These are phyloP conservation scores for Botrytis galanthina DNA, from an alignment of 2,329 filamentous ascomycete species.

Conservation along the genomic window DNA sequence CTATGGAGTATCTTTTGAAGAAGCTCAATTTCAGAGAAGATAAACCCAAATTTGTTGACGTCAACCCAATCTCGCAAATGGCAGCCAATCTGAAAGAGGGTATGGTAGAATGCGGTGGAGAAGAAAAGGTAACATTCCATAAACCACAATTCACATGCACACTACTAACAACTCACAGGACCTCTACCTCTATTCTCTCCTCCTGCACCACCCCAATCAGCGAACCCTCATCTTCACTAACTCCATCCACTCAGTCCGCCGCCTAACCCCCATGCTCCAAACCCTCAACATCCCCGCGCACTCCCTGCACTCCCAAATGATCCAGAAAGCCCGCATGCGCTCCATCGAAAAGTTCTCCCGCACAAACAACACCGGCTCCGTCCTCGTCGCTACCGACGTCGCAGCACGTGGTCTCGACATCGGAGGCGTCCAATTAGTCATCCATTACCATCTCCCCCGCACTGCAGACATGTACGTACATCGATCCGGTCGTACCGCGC, in stretches of 20 bases:
- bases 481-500: slow-evolving; percentile 88
- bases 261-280: slow-evolving; percentile 79
- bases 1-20: slow-evolving; percentile 88
- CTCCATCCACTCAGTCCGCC: slow-evolving; percentile 87
- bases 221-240: slow-evolving; percentile 93
- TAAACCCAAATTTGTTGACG: slow-evolving; percentile 86
- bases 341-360: slow-evolving; percentile 86
- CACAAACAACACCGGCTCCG: slow-evolving; percentile 53
- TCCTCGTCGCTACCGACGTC: slow-evolving; percentile 90
- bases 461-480: slow-evolving; percentile 94
- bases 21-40: slow-evolving; percentile 85
- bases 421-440: slow-evolving; percentile 78
- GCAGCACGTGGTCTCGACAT: slow-evolving; percentile 94
- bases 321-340: slow-evolving; percentile 90
- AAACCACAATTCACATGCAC: neutral
- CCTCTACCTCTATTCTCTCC: slow-evolving; percentile 84
- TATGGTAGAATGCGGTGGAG: slow-evolving; percentile 84
- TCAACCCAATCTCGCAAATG: slow-evolving; percentile 87
- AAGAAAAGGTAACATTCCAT: slow-evolving; percentile 70
- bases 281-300: slow-evolving; percentile 75
- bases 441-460: slow-evolving; percentile 94
- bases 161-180: slow-evolving; percentile 53
- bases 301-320: slow-evolving; percentile 89
- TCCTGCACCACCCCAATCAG: slow-evolving; percentile 76
- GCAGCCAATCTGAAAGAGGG: slow-evolving; percentile 82